Percentiles rank a stretch among this genome's conserved stretches.
Conservation (phyloP, 139 green algal species). For the Chlamydomonas sp. region DNA sequence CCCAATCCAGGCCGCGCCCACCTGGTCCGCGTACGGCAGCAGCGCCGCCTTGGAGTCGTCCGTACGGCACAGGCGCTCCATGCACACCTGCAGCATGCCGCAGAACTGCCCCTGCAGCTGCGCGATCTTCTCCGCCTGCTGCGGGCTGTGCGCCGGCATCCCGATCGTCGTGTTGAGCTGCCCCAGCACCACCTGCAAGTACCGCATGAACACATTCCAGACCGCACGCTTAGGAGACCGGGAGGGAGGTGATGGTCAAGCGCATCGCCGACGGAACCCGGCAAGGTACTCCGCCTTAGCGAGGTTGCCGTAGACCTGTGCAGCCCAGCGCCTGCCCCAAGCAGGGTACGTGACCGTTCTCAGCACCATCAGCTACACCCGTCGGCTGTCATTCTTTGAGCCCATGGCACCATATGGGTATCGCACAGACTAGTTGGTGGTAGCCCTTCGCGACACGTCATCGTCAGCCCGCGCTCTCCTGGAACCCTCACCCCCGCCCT, state of each 20-base stretch:
- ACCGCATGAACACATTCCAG: too few relatives aligned
- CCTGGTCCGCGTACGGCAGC: conserved; percentile 79
- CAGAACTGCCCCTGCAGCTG: conserved; percentile 91
- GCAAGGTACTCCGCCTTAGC: too few relatives aligned
- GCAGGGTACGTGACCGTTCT: too few relatives aligned
- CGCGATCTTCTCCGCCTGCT: conserved; percentile 66
- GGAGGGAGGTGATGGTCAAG: too few relatives aligned
- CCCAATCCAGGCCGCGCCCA: background rate
- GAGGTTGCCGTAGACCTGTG: too few relatives aligned
- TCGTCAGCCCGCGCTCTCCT: background rate
- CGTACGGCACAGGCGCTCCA: conserved; percentile 85
- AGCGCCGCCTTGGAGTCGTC: conserved; percentile 77
- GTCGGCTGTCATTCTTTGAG: too few relatives aligned
- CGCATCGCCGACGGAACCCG: too few relatives aligned
- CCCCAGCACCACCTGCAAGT: conserved; percentile 44
- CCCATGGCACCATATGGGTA: too few relatives aligned
- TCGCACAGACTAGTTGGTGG: too few relatives aligned
- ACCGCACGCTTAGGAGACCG: too few relatives aligned
- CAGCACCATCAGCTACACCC: too few relatives aligned
- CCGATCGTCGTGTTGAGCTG: conserved; percentile 68
- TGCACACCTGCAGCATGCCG: conserved; percentile 89
- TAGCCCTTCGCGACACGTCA: background rate
- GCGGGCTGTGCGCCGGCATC: conserved; percentile 51
- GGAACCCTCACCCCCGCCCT: background rate
- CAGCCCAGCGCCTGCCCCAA: too few relatives aligned